Percentiles rank a stretch among this genome's conserved stretches.
phyloP scores from a whole-genome alignment of 345 rosid genomes.

The Clarkia xantiana region DNA sequence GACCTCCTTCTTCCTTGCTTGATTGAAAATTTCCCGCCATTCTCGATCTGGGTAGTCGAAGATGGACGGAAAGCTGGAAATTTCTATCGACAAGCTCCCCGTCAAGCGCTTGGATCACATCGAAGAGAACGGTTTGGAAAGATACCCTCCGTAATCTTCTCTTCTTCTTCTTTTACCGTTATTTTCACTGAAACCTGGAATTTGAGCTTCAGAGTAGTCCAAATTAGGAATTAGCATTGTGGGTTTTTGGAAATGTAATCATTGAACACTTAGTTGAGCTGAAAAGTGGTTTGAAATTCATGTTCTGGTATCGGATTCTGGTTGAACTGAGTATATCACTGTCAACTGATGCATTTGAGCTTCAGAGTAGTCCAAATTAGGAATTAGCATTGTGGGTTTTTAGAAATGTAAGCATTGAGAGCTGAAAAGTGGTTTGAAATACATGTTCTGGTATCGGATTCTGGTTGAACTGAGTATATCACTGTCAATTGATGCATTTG shows the following conservation, averaged over 20 bases:
- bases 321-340: too few species aligned
- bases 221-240: too few species aligned
- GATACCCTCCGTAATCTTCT: conserved; percentile 49
- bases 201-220: too few species aligned
- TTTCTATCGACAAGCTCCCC: conserved; percentile 79
- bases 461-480: too few species aligned
- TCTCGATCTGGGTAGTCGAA: background rate
- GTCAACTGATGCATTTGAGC: too few species aligned
- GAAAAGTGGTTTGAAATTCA: background rate
- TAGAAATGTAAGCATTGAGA: too few species aligned
- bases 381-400: too few species aligned
- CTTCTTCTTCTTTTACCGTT: background rate
- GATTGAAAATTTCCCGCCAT: conserved; percentile 7
- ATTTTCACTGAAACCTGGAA: too few species aligned
- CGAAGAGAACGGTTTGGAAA: conserved; percentile 74
- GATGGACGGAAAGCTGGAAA: conserved; percentile 50
- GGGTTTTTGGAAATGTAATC: too few species aligned
- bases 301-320: background rate
- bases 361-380: too few species aligned
- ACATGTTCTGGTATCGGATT: background rate
- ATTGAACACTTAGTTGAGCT: too few species aligned
- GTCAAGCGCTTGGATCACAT: conserved; percentile 64
- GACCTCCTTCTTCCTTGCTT: background rate
- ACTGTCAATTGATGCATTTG: too few species aligned
- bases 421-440: background rate